Evolutionary conservation across 2,329 filamentous ascomycete genomes (phyloP).

Genomic region (Colletotrichum siamense): DNA sequence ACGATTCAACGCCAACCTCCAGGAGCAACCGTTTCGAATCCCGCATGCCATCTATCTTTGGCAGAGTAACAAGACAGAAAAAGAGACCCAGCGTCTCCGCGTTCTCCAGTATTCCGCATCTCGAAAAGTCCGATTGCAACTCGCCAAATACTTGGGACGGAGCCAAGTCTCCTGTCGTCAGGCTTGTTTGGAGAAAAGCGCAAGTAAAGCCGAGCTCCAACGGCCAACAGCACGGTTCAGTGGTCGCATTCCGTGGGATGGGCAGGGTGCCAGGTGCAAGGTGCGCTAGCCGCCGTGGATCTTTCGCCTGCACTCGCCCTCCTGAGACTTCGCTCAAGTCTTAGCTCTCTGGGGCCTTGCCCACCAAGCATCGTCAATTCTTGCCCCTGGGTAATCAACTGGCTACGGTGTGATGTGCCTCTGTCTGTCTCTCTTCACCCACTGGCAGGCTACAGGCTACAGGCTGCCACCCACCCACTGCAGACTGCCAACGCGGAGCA

Average conservation of each 20-base stretch:
- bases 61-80: neutral
- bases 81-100: neutral
- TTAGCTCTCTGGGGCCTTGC: neutral
- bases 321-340: neutral
- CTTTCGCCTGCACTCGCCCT: neutral
- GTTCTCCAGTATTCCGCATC: neutral
- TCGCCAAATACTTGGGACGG: neutral
- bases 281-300: neutral
- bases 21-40: neutral
- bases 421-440: neutral
- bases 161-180: conserved; percentile 4
- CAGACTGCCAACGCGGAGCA: neutral
- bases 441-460: neutral
- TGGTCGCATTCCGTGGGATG: neutral
- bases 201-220: neutral
- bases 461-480: neutral
- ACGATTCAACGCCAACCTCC: neutral
- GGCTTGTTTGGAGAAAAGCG: neutral
- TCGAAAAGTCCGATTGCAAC: neutral
- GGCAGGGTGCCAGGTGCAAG: neutral
- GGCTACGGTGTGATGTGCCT: neutral
- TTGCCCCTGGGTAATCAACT: neutral
- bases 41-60: neutral
- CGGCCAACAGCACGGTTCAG: neutral
- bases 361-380: neutral